Conservation (phyloP, 371 early-diverging fungal genomes). For the Actinomortierella ambigua region DNA sequence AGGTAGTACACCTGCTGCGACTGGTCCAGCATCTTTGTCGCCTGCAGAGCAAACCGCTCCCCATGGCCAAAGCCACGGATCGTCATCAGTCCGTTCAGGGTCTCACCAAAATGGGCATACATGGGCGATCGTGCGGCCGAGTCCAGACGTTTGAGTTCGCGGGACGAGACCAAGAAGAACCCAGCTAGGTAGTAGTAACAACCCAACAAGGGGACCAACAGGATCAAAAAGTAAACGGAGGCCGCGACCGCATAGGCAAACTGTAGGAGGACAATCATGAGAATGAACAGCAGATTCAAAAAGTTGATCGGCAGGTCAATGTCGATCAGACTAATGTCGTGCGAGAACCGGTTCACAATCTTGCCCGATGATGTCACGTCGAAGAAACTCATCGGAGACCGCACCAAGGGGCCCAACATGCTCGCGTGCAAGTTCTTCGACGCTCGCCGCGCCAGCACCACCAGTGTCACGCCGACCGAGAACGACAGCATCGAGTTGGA, state of each 20-base stretch:
- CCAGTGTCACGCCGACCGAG: neutral
- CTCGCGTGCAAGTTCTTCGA: constrained; percentile 45
- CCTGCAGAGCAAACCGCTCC: constrained; percentile 13
- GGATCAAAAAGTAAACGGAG: constrained; percentile 7
- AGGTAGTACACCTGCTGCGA: constrained; percentile 12
- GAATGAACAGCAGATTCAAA: constrained; percentile 4
- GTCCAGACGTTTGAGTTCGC: constrained; percentile 60
- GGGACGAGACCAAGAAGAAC: constrained; percentile 55
- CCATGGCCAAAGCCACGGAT: constrained; percentile 57
- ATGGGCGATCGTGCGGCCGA: constrained; percentile 54
- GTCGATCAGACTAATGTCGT: constrained; percentile 82
- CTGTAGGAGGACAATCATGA: neutral
- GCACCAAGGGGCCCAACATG: constrained; percentile 53
- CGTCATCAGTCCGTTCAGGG: constrained; percentile 54
- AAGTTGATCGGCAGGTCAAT: constrained; percentile 7
- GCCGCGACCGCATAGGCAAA: constrained; percentile 9
- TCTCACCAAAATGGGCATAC: constrained; percentile 57
- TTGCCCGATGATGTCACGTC: constrained; percentile 80
- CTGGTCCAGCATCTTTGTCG: constrained; percentile 11
- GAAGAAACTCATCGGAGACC: constrained; percentile 71
- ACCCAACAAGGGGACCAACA: constrained; percentile 8
- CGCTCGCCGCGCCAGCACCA: constrained; percentile 16
- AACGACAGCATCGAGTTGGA: constrained; percentile 7
- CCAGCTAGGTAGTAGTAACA: constrained; percentile 45
- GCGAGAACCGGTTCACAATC: constrained; percentile 80